Conservation (phyloP, 2,329 filamentous ascomycete genomes). For the Alternaria consortialis region DNA sequence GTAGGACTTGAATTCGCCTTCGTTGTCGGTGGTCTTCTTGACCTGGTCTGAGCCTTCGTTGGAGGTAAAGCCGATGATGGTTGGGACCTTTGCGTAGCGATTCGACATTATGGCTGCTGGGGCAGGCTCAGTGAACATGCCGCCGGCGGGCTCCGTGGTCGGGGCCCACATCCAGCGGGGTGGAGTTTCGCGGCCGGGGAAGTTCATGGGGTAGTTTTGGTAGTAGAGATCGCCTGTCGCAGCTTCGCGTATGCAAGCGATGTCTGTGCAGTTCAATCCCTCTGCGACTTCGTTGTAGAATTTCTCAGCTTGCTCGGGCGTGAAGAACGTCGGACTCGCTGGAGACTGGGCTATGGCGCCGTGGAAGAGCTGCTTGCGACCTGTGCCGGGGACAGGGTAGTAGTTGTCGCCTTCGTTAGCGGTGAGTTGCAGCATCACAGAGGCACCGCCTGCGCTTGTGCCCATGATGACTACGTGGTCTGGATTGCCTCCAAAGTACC, state of each 20-base stretch:
- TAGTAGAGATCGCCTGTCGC: conserved; percentile 43
- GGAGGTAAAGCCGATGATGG: conserved; percentile 45
- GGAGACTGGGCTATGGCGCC: conserved; percentile 45
- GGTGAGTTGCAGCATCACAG: conserved; percentile 41
- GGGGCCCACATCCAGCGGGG: conserved; percentile 50
- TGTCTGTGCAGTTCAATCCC: conserved; percentile 43
- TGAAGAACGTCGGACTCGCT: conserved; percentile 46
- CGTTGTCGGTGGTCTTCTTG: conserved; percentile 46
- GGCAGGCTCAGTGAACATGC: conserved; percentile 41
- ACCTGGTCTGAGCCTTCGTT: conserved; percentile 55
- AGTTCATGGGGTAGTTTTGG: conserved; percentile 47
- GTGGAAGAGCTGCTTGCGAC: conserved; percentile 42
- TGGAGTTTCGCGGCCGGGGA: conserved; percentile 41
- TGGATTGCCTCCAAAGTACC: conserved; percentile 57
- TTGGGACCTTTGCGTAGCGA: conserved; percentile 42
- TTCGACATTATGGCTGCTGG: conserved; percentile 39
- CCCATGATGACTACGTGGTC: conserved; percentile 59
- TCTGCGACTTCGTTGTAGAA: conserved; percentile 44
- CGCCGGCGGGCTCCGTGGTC: conserved; percentile 40
- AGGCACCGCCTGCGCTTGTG: conserved; percentile 45
- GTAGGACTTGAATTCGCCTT: conserved; percentile 50
- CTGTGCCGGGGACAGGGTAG: conserved; percentile 37
- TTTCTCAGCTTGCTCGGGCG: conserved; percentile 39
- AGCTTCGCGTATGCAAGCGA: conserved; percentile 40
- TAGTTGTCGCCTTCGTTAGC: conserved; percentile 44